Evolutionary conservation across 2,329 filamentous ascomycete species (phyloP).

Genomic region (Cladobotryum protrusum): DNA sequence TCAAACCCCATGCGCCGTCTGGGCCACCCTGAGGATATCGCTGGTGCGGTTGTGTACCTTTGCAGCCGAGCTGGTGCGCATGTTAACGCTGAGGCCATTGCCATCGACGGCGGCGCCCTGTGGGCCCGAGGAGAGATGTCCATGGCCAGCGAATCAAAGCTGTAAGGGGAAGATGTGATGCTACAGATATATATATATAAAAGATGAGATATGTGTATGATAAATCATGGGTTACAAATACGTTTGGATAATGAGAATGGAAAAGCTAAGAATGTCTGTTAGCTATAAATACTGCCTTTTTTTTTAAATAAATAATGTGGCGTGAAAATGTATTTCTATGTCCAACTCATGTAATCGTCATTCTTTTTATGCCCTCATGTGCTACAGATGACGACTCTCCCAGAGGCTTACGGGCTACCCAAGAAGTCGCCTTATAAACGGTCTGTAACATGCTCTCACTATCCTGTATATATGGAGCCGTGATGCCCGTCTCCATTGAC

Average conservation of each 20-base stretch:
- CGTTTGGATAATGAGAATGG: background rate
- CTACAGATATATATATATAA: background rate
- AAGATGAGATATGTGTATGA: background rate
- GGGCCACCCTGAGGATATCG: conserved; percentile 71
- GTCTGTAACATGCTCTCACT: conserved; percentile 78
- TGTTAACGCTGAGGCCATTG: conserved; percentile 64
- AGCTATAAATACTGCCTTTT: no score
- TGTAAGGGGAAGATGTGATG: conserved; percentile 25
- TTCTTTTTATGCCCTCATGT: background rate
- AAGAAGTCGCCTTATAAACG: conserved; percentile 72
- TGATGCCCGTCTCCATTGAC: conserved; percentile 50
- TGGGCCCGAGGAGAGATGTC: conserved; percentile 44
- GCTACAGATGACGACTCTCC: background rate
- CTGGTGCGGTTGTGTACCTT: conserved; percentile 69
- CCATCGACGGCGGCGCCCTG: conserved; percentile 62
- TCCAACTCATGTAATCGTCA: background rate
- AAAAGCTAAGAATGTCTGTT: no score
- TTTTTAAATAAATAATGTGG: no score
- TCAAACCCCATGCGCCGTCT: conserved; percentile 61
- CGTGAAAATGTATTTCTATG: background rate
- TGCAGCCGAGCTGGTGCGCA: conserved; percentile 60
- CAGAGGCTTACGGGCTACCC: conserved; percentile 71
- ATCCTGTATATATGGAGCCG: conserved; percentile 84
- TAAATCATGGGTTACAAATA: background rate
- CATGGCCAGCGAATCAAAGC: conserved; percentile 30